Base-by-base conservation (phyloP, 495 filamentous ascomycete species). In the Aspergillus sclerotioniger region DNA sequence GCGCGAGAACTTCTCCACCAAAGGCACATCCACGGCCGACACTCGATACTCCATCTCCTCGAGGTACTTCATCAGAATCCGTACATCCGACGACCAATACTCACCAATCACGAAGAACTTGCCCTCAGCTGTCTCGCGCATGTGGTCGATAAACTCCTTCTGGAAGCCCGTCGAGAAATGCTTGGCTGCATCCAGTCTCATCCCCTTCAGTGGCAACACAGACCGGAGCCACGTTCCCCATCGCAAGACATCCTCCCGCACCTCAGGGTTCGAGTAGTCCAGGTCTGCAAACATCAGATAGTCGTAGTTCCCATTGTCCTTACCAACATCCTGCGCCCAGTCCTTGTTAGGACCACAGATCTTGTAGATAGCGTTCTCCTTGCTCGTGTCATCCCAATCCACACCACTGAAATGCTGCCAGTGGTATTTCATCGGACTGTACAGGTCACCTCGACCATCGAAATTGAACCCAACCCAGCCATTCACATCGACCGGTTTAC, bases 181-280 rank as follows among this genome's bases (percentile, higher is more conserved):
- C 68, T 89, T 86, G 29, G 85, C 82, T 9, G 87, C 88, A 67
- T 91, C 88, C n/a, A 91, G 79, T 19, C 88, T 75, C 59, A 91
- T 85, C 10, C 88, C 88, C 54, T 75, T 74, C 12, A 90, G 32
- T 10, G 79, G 76, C 1, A 87, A 59, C 56, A 83, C 65, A 1
- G 78, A 64, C 0, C 74, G 76, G 44, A 91, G 75, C 87, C 88
- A 91, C 2, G 73, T 66, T 2, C 82, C 85, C 88, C 87, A 91
- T 33, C 75, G 67, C 16, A 86, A 63, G 4, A 89, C 78, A 61
- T 91, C 88, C 6, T 75, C 64, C 37, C 76, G 67, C 8, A 89
- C 85, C 61, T 88, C 87, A 8, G 81, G 80, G 63, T 91, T 81
- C 7, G 75, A 67, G 63, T 86, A 84, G 68, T 90, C 86, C 39